A percentile compares a stretch with the other conserved stretches of the same genome.
Conservation (phyloP, 2,329 filamentous ascomycete genomes). For the Talaromyces sp. region DNA sequence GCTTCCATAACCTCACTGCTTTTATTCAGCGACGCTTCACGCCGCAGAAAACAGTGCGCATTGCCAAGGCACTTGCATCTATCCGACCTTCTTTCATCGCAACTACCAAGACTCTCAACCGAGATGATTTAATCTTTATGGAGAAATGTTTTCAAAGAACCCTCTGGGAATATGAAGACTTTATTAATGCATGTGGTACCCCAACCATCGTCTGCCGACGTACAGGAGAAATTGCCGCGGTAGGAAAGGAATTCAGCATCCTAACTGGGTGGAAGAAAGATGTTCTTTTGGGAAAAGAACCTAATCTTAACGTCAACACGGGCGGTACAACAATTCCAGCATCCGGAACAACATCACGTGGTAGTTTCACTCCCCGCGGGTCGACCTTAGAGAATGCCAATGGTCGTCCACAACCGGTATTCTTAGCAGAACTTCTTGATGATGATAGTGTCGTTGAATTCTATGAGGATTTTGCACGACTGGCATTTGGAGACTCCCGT, state of each 20-base stretch:
- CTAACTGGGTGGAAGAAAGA: slow-evolving; percentile 93
- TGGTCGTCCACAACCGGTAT: slow-evolving; percentile 73
- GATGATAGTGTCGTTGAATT: slow-evolving; percentile 92
- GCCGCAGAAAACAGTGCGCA: slow-evolving; percentile 73
- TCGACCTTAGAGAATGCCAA: slow-evolving; percentile 42
- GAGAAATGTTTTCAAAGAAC: slow-evolving; percentile 96
- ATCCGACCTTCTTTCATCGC: slow-evolving; percentile 93
- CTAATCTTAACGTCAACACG: slow-evolving; percentile 84
- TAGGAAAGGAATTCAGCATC: slow-evolving; percentile 96
- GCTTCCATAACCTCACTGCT: slow-evolving; percentile 85
- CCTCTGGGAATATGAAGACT: slow-evolving; percentile 89
- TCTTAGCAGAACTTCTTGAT: slow-evolving; percentile 88
- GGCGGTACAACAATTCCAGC: slow-evolving; percentile 51
- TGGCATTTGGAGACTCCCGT: slow-evolving; percentile 88
- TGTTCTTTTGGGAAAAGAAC: slow-evolving; percentile 81
- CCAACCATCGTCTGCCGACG: slow-evolving; percentile 90
- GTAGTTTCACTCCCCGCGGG: slow-evolving; percentile 53
- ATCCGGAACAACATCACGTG: slow-evolving; percentile 47
- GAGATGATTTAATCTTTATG: slow-evolving; percentile 92
- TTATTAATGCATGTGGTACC: slow-evolving; percentile 83
- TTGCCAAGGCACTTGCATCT: slow-evolving; percentile 83
- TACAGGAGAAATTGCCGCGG: slow-evolving; percentile 91
- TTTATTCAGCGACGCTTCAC: slow-evolving; percentile 79
- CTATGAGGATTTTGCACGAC: slow-evolving; percentile 90
- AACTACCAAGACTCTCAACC: slow-evolving; percentile 83